Base-by-base conservation (phyloP, 768 basidiomycete genomes). In the Favolaschia claudopus region DNA sequence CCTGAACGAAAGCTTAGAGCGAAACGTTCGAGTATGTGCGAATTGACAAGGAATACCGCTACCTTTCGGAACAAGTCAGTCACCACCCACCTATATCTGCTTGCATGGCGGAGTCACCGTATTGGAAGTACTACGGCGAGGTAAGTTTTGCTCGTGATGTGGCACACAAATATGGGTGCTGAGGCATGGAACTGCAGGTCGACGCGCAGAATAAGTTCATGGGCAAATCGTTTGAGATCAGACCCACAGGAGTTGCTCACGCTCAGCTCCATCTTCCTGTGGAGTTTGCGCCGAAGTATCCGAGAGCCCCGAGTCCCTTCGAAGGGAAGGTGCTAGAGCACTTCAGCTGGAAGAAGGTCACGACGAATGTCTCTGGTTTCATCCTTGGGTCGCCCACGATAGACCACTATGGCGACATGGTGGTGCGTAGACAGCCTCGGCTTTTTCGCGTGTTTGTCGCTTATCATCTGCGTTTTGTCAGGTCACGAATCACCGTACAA, bases 61-160 rank as follows among this genome's bases (percentile, higher is more conserved):
- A 98, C 69, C 76, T 96, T 32, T 95, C 93, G 1, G 96, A 99
- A 70, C 96, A 99, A 82, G 96, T 99, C 60, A 95, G 91, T 69
- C 96, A 98, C 73, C 96, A 98, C 73, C 96, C 96, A 6, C 96
- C 96, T 0, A 95, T 98, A 46, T 95, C 93, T 5, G 95, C 96
- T 8, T 98, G 96, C 72, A 96, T 92, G 87, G 92, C 91, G 1
- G 95, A 99, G 73, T 88, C 92, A 0, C 92, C 93, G 0, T 75
- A 77, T 36, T 99, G 95, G 95, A 85, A 87, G 56, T 99, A 97
- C 72, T 97, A 84, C 62, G 95, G 95, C 67, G 92, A 94, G 79
- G 90, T 88, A 65, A 13, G 74, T 63, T 27, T 39, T 14, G 20
- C 47, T 17, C 5, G 22, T 17, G 34, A 36, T 36, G 10, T 36